Evolutionary conservation across 441 rosid species (phyloP), one percentile per base, ranked within the genome.

Genomic region (Populus trichocarpa): DNA sequence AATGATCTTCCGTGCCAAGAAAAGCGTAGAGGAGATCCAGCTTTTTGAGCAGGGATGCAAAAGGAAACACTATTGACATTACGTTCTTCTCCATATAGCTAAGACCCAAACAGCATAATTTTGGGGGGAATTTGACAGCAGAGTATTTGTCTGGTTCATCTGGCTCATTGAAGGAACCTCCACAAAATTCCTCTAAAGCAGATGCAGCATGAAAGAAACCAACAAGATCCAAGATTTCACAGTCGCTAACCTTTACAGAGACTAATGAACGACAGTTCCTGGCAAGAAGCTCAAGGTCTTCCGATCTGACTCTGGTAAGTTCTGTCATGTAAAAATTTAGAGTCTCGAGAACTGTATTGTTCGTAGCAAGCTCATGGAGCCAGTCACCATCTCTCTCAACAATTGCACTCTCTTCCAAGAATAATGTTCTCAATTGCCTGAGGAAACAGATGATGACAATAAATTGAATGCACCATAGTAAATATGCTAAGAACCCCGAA

Each of bases 301-400:
- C 73, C 23, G 87, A 78, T 74, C 81, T 88, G 71, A 91, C 78
- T 73, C 35, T 72, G 81, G 12, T 67, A 66, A 94, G 92, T 59
- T 92, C 90, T 0, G 94, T 94, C 96, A 87, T 86, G 85, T 96
- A 94, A 80, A 92, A 94, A 81, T 96, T 96, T 70, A 96, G 82
- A 33, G 87, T 84, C 86, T 96, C 97, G 3, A 96, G 95, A 77
- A 87, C 92, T 0, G 84, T 83, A 86, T 91, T 96, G 80, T 90
- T 83, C 72, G 73, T 0, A 14, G 99, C 97, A 83, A 94, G 93
- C 84, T 90, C 96, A 25, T 91, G 96, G 61, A 96, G 92, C 99
- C 99, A 96, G 0, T 77, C 75, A 61, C 97, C 97, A 77, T 94
- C 98, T 11, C 64, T 90, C 86, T 92, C 96, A 53, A 2, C 0